A percentile compares a stretch with the other conserved stretches of the same genome.
These are phyloP conservation scores for Eimeria sp. DNA, from an alignment of 169 alveolate species.

Conservation along the genomic window DNA sequence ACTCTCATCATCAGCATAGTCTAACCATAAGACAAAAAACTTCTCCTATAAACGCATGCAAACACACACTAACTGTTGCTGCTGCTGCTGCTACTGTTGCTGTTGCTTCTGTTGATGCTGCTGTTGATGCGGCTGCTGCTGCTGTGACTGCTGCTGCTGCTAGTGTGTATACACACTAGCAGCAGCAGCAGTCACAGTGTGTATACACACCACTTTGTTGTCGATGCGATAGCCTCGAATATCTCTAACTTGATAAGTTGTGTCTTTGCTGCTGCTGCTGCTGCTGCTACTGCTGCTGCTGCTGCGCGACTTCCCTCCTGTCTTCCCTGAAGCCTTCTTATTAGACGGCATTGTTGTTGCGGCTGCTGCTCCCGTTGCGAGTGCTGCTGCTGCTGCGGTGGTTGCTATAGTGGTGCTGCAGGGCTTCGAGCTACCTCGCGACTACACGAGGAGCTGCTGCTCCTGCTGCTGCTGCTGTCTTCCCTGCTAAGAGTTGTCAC, in stretches of 20 bases:
- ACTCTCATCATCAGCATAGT: slow-evolving; percentile 27
- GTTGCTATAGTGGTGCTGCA: not conserved
- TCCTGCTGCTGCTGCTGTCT: slow-evolving; percentile 26
- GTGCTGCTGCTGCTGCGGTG: not conserved
- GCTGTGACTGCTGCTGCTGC: no score
- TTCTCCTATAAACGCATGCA: slow-evolving; percentile 1
- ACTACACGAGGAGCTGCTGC: not conserved
- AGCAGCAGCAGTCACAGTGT: no score
- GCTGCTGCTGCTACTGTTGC: not conserved
- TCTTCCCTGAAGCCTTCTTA: not conserved
- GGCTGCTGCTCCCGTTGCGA: no score
- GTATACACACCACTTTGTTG: slow-evolving; percentile 10
- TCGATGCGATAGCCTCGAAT: slow-evolving; percentile 22
- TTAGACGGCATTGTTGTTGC: slow-evolving; percentile 21
- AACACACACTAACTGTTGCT: not conserved
- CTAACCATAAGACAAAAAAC: slow-evolving; percentile 26
- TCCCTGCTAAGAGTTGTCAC: not conserved
- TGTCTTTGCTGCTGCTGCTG: slow-evolving; percentile 32
- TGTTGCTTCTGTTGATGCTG: not conserved
- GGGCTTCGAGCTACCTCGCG: not conserved
- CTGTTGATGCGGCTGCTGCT: not conserved
- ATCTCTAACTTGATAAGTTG: slow-evolving; percentile 38
- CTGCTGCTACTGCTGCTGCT: no score
- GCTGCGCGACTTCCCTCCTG: slow-evolving; percentile 1
- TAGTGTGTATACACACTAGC: no score